Evolutionary conservation across 805 yeast genomes (phyloP), one percentile per base, ranked within the genome.

Genomic region (Lipomyces kockii): DNA sequence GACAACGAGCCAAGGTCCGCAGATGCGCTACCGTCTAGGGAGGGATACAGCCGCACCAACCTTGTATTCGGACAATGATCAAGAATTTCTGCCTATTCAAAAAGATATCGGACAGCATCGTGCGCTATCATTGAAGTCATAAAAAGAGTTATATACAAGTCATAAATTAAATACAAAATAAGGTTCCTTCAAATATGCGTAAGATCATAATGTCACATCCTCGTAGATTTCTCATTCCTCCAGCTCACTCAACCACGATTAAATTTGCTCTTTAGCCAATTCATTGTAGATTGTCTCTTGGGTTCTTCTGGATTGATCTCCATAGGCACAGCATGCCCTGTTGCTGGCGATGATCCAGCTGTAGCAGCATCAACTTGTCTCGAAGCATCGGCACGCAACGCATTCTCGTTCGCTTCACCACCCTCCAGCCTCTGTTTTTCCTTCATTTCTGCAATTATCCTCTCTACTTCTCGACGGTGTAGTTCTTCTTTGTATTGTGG

Each of bases 181-280:
- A n/a, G 49, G 14, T 12, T n/a, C 20, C 9, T n/a, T 43, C 22
- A 43, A 43, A 43, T 43, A 43, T 3, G n/a, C 22, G 22, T 29
- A 43, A 17, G 49, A n/a, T 17, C 22, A 6, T 43, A 17, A 43
- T 7, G 11, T 43, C 49, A 43, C 49, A 1, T 37, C 43, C 14
- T n/a, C 49, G 20, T 17, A 43, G 22, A 43, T 17, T 11, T 11
- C 39, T 11, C 49, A 8, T 17, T 8, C 49, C 8, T 6, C 9
- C 6, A 43, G 22, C 20, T 14, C 49, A 43, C 49, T 43, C 49
- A 43, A n/a, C 20, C 22, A n/a, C 49, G n/a, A 43, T 3, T 39
- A 59, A 59, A 59, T 34, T 59, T 59, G 22, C 37, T 27, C 46
- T 59, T 39, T 22, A 59, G 27, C 62, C 62, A 59, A 25, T n/a